These are phyloP conservation scores for Tetrahymena borealis DNA, from an alignment of 73 alveolate genomes.

Conservation along the genomic window DNA sequence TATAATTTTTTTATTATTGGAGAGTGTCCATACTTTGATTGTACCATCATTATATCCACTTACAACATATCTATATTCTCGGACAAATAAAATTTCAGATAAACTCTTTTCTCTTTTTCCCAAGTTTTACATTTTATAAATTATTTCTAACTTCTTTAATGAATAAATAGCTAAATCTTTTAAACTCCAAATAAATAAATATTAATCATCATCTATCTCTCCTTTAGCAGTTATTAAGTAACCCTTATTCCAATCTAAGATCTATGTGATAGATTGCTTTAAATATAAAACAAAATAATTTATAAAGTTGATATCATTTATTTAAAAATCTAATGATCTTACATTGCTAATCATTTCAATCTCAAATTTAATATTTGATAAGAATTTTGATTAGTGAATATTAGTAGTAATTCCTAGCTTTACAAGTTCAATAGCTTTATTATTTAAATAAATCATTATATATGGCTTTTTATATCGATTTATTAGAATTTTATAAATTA, in stretches of 20 bases:
- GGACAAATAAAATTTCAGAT: background rate
- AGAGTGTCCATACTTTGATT: background rate
- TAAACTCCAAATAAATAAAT: background rate
- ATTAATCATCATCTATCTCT: background rate
- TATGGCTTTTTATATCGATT: too few relatives aligned
- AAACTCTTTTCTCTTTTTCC: background rate
- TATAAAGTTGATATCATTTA: background rate
- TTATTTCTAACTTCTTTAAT: background rate
- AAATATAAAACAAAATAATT: too few relatives aligned
- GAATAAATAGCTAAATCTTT: background rate
- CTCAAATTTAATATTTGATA: background rate
- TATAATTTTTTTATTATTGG: background rate
- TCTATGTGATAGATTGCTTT: background rate
- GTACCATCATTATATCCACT: background rate
- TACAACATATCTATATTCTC: background rate
- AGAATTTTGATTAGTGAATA: background rate
- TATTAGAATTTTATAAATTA: too few relatives aligned
- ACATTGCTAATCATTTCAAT: background rate
- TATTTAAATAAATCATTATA: background rate
- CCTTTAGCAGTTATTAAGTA: background rate
- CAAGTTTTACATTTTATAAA: background rate
- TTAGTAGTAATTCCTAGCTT: background rate
- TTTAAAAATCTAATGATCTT: background rate
- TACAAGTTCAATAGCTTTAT: background rate
- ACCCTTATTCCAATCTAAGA: background rate